Conservation (phyloP, 352 stramenopile genomes). For the Globisporangium megalacanthum region DNA sequence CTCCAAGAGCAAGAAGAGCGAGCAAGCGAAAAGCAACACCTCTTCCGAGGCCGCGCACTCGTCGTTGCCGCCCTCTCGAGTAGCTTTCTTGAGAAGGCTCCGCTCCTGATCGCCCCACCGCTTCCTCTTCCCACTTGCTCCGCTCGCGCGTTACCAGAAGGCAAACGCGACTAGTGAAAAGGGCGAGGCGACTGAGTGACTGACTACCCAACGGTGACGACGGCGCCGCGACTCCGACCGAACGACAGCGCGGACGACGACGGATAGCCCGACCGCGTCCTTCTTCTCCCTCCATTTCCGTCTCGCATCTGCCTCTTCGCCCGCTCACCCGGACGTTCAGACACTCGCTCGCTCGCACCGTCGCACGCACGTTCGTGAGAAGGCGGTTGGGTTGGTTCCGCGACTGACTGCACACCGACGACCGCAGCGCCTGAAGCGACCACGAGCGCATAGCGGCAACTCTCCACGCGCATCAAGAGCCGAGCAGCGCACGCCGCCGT, state of each 20-base stretch:
- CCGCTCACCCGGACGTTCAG: background rate
- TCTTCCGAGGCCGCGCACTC: too few relatives aligned
- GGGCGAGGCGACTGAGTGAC: too few relatives aligned
- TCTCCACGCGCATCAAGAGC: too few relatives aligned
- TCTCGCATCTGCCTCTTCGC: background rate
- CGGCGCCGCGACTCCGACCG: background rate
- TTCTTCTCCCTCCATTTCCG: background rate
- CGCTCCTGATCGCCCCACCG: too few relatives aligned
- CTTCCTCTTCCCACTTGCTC: too few relatives aligned
- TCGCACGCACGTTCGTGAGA: constrained; percentile 4
- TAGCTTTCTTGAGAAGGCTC: too few relatives aligned
- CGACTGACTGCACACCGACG: constrained; percentile 1
- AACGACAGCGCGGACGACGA: background rate
- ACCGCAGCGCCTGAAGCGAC: background rate
- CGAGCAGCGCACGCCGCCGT: background rate
- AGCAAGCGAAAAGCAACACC: too few relatives aligned
- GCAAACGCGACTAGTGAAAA: too few relatives aligned
- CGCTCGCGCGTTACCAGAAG: too few relatives aligned
- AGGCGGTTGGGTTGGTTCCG: background rate
- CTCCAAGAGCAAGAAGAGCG: too few relatives aligned
- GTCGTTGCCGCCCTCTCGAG: too few relatives aligned
- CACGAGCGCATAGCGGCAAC: background rate
- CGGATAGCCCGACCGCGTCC: background rate
- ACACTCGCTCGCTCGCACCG: constrained; percentile 1
- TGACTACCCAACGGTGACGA: background rate